These are phyloP conservation scores for Backusella luteola DNA, from an alignment of 192 early-diverging fungal species.

Conservation along the genomic window DNA sequence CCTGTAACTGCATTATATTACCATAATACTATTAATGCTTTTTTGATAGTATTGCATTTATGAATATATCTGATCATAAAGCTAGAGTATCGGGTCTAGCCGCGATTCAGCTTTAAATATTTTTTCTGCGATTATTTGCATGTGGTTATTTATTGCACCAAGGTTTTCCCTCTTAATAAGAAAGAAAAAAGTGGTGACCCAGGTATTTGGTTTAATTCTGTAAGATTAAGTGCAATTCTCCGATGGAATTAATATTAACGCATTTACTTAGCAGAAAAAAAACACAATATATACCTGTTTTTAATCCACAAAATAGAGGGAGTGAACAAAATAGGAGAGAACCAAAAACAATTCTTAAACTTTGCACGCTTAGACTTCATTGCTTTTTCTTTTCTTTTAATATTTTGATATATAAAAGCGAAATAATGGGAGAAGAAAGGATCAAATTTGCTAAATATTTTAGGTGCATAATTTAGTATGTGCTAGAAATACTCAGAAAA, in stretches of 20 bases:
- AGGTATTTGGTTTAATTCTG: slow-evolving; percentile 5
- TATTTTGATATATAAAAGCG: neutral
- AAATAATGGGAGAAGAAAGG: neutral
- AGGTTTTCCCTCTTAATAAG: neutral
- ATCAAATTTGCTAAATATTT: neutral
- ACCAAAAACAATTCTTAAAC: neutral
- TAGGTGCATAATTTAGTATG: neutral
- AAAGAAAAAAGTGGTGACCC: neutral
- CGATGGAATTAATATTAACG: neutral
- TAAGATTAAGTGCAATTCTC: neutral
- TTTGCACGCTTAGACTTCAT: neutral
- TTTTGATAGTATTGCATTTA: neutral
- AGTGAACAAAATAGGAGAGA: neutral
- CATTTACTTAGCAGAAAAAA: neutral
- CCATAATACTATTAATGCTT: neutral
- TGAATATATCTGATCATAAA: neutral
- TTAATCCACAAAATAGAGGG: neutral
- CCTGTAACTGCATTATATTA: neutral
- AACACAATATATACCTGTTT: neutral
- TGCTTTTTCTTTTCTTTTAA: neutral
- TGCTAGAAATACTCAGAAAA: neutral
- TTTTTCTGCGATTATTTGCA: neutral
- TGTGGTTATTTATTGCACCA: neutral
- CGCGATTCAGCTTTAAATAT: neutral
- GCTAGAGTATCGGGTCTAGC: neutral